These are phyloP conservation scores for Atkinsonella hypoxylon DNA, from an alignment of 2,329 filamentous ascomycete genomes.

Conservation along the genomic window DNA sequence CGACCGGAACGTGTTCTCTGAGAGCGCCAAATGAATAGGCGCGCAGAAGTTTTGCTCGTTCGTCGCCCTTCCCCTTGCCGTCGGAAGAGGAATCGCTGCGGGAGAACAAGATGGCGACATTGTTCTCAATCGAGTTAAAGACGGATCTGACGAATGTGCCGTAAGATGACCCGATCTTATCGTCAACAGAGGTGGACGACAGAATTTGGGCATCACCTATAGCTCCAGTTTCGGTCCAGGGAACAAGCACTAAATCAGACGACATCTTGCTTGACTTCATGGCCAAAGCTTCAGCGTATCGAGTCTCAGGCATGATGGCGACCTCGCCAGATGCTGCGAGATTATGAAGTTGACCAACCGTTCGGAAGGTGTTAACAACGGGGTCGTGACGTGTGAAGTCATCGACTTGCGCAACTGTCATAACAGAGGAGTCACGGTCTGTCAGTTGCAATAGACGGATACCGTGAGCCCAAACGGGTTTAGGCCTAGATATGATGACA, in stretches of 20 bases:
- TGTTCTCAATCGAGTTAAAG: slow-evolving; percentile 51
- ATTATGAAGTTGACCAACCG: slow-evolving; percentile 75
- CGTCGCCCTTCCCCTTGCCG: slow-evolving; percentile 16
- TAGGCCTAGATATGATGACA: not conserved
- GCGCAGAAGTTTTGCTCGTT: slow-evolving; percentile 32
- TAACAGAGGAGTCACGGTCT: slow-evolving; percentile 87
- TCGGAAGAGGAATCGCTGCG: slow-evolving; percentile 36
- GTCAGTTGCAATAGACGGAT: slow-evolving; percentile 79
- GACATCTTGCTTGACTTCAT: slow-evolving; percentile 56
- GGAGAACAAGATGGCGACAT: slow-evolving; percentile 71
- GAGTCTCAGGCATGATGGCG: slow-evolving; percentile 63
- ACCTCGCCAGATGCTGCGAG: slow-evolving; percentile 73
- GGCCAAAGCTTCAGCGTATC: slow-evolving; percentile 67
- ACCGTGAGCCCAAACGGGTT: slow-evolving; percentile 59
- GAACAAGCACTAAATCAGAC: slow-evolving; percentile 68
- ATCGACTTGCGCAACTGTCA: slow-evolving; percentile 78
- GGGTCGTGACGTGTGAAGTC: slow-evolving; percentile 65
- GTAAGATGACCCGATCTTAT: slow-evolving; percentile 41
- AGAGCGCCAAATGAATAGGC: slow-evolving; percentile 46
- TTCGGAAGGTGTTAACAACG: slow-evolving; percentile 81
- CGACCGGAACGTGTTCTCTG: slow-evolving; percentile 41
- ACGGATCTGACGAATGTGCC: slow-evolving; percentile 60
- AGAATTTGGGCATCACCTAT: slow-evolving; percentile 45
- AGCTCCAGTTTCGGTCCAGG: slow-evolving; percentile 77
- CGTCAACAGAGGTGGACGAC: slow-evolving; percentile 16